Base-by-base conservation (phyloP, 345 rosid genomes). In the Viola odorata region DNA sequence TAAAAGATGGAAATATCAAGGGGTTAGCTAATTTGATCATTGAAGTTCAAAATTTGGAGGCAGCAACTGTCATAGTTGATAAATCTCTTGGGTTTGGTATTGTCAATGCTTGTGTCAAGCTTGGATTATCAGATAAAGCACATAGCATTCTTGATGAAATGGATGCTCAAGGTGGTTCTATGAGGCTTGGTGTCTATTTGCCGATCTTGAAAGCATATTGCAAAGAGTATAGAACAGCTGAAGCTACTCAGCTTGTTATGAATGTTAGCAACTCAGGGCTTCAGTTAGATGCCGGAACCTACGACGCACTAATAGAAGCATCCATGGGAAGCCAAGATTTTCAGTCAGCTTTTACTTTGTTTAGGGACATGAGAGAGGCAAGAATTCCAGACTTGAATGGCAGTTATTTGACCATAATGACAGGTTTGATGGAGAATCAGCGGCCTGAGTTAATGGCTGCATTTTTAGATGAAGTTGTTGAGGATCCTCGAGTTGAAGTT, bases 251-350 rank as follows among this genome's bases (percentile, higher is more conserved):
- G 66, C 73, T 92, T 63, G 97, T 92, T 17, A 75, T 79, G 80
- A 91, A 87, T 69, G 82, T 90, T 12, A 87, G 83, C 73, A 80
- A 63, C 62, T 73, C 78, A 0, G 96, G 95, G 61, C 88, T 89
- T 76, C 85, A 81, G 42, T 67, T 94, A 76, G 91, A 87, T 32
- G 79, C 57, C 0, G 86, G 70, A 52, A 83, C 52, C 69, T 90
- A 86, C 53, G 85, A 83, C 56, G 69, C 74, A 51, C 63, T 90
- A 53, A 82, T 92, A 15, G 99, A 90, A 68, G 94, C 96, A 66
- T 88, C 99, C 55, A 92, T 89, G 94, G 76, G 88, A 0, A 77
- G 86, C 68, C 97, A 87, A 67, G 99, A 92, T 82, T 94, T 87
- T 65, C 83, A 86, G 52, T 94, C 95, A 0, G 96, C 96, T 58